Percentiles rank a stretch among this genome's conserved stretches.
Conservation (phyloP, 1,284 basidiomycete species). For the Abortiporus biennis region DNA sequence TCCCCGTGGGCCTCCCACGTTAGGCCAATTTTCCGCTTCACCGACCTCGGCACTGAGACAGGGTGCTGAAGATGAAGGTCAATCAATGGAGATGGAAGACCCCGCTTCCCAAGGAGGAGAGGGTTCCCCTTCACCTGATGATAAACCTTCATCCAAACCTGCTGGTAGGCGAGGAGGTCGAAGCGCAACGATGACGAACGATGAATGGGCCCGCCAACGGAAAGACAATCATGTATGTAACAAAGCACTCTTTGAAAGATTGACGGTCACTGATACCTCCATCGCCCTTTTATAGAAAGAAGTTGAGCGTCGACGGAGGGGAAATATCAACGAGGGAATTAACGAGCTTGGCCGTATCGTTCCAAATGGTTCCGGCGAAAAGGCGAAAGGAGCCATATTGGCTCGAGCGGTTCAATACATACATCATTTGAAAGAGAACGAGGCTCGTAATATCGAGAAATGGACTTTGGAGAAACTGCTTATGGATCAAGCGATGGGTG, state of each 20-base stretch:
- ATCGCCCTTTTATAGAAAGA: conserved; percentile 74
- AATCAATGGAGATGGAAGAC: neutral
- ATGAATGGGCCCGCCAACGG: conserved; percentile 77
- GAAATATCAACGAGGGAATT: conserved; percentile 95
- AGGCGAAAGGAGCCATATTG: conserved; percentile 85
- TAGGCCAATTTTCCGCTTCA: conserved; percentile 40
- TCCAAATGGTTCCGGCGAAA: conserved; percentile 82
- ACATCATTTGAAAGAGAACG: conserved; percentile 85
- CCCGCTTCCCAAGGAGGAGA: conserved; percentile 2
- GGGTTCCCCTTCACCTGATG: conserved; percentile 9
- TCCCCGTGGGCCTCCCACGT: conserved; percentile 61
- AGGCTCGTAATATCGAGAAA: conserved; percentile 86
- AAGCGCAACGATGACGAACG: conserved; percentile 35
- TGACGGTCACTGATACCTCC: neutral
- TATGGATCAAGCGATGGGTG: conserved; percentile 89
- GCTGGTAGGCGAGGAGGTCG: conserved; percentile 29
- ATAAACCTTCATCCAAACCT: conserved; percentile 11
- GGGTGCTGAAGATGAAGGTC: conserved; percentile 15
- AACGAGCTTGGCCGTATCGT: conserved; percentile 87
- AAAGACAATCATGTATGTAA: conserved; percentile 78
- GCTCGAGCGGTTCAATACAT: conserved; percentile 85
- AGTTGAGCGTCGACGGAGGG: conserved; percentile 88
- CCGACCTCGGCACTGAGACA: conserved; percentile 32
- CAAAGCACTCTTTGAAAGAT: neutral
- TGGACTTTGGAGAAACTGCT: conserved; percentile 92